These are phyloP conservation scores for Saccharomycopsis hybrid DNA, from an alignment of 1,139 yeast species.

Conservation along the genomic window DNA sequence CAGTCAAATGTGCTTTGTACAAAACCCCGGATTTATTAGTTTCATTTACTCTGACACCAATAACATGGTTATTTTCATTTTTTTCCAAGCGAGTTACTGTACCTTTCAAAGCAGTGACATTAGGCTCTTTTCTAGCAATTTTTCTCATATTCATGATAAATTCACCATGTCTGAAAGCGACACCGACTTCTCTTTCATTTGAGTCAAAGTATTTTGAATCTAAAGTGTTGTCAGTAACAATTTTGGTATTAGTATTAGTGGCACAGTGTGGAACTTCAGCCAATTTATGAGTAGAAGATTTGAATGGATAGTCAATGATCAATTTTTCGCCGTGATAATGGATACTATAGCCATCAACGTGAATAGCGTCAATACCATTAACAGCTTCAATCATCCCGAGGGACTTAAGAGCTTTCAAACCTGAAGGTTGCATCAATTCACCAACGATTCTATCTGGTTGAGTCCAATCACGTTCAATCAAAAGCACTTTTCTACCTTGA, in stretches of 20 bases:
- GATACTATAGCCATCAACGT: conserved; percentile 76
- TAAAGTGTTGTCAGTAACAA: conserved; percentile 45
- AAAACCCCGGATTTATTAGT: conserved; percentile 31
- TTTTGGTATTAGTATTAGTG: conserved; percentile 42
- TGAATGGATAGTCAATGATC: conserved; percentile 64
- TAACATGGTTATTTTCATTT: conserved; percentile 45
- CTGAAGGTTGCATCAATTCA: conserved; percentile 94
- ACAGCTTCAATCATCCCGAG: conserved; percentile 78
- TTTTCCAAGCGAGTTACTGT: conserved; percentile 58
- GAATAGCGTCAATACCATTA: conserved; percentile 74
- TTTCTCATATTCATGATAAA: conserved; percentile 70
- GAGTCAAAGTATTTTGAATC: conserved; percentile 48
- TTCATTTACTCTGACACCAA: conserved; percentile 55
- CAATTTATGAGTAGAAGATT: conserved; percentile 35
- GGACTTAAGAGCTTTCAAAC: conserved; percentile 71
- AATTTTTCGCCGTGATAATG: conserved; percentile 54
- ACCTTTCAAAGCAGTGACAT: conserved; percentile 75
- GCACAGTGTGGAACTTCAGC: conserved; percentile 53
- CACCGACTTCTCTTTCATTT: conserved; percentile 64
- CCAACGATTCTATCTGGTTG: conserved; percentile 97
- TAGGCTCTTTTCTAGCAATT: conserved; percentile 62
- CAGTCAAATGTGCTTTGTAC: conserved; percentile 57
- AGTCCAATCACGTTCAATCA: conserved; percentile 81
- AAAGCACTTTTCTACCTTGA: conserved; percentile 68
- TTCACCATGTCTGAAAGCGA: conserved; percentile 88